phyloP scores from a whole-genome alignment of 495 filamentous ascomycete genomes.

The Tuber calosporum region DNA sequence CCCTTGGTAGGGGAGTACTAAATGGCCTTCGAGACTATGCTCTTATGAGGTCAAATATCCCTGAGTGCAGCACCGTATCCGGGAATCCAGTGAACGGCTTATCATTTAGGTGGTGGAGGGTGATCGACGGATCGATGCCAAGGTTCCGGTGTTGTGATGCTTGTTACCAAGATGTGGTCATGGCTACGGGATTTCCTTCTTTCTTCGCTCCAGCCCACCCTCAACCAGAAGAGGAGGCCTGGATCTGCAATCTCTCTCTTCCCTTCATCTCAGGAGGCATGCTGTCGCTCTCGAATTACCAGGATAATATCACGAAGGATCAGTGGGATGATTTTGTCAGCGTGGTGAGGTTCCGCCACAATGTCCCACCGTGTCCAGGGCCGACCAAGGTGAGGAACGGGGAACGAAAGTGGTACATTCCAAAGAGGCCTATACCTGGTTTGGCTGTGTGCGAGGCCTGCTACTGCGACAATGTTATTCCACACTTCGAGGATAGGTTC shows the following conservation, averaged over 20 bases:
- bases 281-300: slow-evolving; percentile 36
- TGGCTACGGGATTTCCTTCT: slow-evolving; percentile 37
- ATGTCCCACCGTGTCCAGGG: slow-evolving; percentile 34
- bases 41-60: slow-evolving; percentile 18
- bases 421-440: slow-evolving; percentile 34
- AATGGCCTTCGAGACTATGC: slow-evolving; percentile 29
- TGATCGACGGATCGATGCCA: slow-evolving; percentile 36
- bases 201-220: slow-evolving; percentile 34
- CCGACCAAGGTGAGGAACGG: slow-evolving; percentile 12
- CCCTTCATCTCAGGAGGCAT: slow-evolving; percentile 39
- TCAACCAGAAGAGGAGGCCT: slow-evolving; percentile 39
- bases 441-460: slow-evolving; percentile 43
- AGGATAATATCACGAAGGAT: slow-evolving; percentile 28
- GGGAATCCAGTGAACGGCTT: slow-evolving; percentile 13
- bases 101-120: slow-evolving; percentile 26
- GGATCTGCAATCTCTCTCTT: slow-evolving; percentile 42
- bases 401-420: slow-evolving; percentile 43
- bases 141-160: slow-evolving; percentile 43
- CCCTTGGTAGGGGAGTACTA: slow-evolving; percentile 20
- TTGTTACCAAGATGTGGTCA: slow-evolving; percentile 43
- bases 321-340: slow-evolving; percentile 43
- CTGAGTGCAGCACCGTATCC: slow-evolving; percentile 22
- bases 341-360: slow-evolving; percentile 30
- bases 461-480: slow-evolving; percentile 43
- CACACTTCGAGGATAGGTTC: slow-evolving; percentile 39